Conservation (phyloP, 2,329 filamentous ascomycete species). For the Cladophialophora immunda region DNA sequence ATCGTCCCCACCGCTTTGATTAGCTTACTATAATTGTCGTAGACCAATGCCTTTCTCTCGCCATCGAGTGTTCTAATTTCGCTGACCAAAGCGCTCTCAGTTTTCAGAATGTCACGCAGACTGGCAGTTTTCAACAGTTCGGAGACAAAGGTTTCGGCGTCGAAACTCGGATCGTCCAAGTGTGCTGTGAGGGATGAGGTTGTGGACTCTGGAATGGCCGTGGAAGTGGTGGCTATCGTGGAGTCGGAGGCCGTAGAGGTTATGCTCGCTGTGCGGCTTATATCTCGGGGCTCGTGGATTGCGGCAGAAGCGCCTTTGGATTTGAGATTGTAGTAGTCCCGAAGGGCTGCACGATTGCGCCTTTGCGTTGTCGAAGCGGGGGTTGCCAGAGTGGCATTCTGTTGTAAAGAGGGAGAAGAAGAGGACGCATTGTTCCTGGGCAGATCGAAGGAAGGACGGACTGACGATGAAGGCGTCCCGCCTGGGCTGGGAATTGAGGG, state of each 20-base stretch:
- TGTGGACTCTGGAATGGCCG: conserved; percentile 45
- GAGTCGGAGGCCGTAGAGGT: conserved; percentile 47
- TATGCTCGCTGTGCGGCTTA: conserved; percentile 43
- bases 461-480: conserved; percentile 74
- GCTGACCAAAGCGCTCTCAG: conserved; percentile 56
- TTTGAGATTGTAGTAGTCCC: conserved; percentile 93
- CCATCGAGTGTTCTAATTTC: conserved; percentile 92
- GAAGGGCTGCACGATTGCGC: conserved; percentile 83
- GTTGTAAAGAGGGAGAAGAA: conserved; percentile 46
- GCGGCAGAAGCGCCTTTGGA: conserved; percentile 46
- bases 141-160: conserved; percentile 67
- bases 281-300: conserved; percentile 27
- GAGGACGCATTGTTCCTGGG: conserved; percentile 54
- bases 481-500: conserved; percentile 58
- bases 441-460: conserved; percentile 75
- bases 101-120: conserved; percentile 54
- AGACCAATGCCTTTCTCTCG: conserved; percentile 95
- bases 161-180: conserved; percentile 77
- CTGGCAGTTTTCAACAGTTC: conserved; percentile 53
- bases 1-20: conserved; percentile 98
- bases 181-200: conserved; percentile 59
- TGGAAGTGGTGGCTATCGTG: conserved; percentile 48
- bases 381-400: conserved; percentile 43
- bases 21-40: conserved; percentile 97
- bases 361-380: conserved; percentile 71